A percentile compares a stretch with the other conserved stretches of the same genome.
phyloP scores from a whole-genome alignment of 2,329 filamentous ascomycete genomes.

The Sordariomycetes sp. region DNA sequence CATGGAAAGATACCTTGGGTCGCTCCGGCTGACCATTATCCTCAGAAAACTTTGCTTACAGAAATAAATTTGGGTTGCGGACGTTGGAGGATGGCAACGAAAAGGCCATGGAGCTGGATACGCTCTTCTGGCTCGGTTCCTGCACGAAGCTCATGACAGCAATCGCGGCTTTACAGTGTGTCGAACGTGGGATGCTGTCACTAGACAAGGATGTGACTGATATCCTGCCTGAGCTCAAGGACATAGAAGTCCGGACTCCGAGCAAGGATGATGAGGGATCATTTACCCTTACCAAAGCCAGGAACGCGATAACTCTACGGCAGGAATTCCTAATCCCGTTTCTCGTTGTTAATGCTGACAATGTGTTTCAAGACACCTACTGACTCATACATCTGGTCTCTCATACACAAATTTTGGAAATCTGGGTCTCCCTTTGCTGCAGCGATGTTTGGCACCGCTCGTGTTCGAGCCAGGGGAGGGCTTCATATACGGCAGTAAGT shows the following conservation, averaged over 20 bases:
- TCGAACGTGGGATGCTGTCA: not conserved
- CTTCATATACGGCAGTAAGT: conserved; percentile 1
- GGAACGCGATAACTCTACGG: not conserved
- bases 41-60: not conserved
- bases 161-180: not conserved
- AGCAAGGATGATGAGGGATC: not conserved
- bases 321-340: not conserved
- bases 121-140: conserved; percentile 1
- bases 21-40: too few species aligned
- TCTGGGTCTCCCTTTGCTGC: not conserved
- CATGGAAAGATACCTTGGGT: too few species aligned
- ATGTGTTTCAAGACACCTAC: not conserved
- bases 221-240: conserved; percentile 1
- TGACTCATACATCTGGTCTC: not conserved
- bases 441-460: not conserved
- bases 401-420: conserved; percentile 1
- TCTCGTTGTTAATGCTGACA: too few species aligned
- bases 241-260: not conserved
- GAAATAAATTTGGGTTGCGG: not conserved
- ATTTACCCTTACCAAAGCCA: not conserved
- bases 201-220: conserved; percentile 1
- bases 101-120: not conserved
- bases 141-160: conserved; percentile 2
- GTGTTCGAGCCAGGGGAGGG: conserved; percentile 1
- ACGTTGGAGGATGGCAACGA: not conserved